phyloP scores from a whole-genome alignment of 2,329 filamentous ascomycete genomes.

The Microdochium bolleyi region DNA sequence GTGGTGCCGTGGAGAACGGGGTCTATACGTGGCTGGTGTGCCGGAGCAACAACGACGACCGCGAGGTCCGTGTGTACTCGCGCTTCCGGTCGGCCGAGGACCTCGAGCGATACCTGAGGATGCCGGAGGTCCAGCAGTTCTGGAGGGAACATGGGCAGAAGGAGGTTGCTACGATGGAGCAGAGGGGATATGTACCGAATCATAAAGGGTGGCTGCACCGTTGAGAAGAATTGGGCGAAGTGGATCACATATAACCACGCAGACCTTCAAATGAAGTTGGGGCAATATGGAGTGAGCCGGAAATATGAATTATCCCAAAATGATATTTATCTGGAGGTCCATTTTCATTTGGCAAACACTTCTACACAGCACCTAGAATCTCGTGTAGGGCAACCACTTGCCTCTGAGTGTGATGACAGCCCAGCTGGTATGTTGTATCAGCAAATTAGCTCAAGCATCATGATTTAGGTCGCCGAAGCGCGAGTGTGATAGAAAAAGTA shows the following conservation, averaged over 20 bases:
- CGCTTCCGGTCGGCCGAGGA: constrained; percentile 16
- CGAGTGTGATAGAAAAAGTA: constrained; percentile 2
- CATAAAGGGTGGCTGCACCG: constrained; percentile 22
- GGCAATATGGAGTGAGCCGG: background rate
- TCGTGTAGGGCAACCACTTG: constrained; percentile 53
- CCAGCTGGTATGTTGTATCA: constrained; percentile 37
- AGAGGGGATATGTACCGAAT: constrained; percentile 20
- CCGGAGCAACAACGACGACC: constrained; percentile 18
- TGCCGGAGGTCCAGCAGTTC: constrained; percentile 15
- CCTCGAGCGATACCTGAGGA: constrained; percentile 15
- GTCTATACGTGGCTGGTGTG: constrained; percentile 19
- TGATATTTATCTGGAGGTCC: background rate
- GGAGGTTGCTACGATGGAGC: constrained; percentile 16
- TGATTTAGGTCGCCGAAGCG: background rate
- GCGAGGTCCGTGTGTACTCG: constrained; percentile 15
- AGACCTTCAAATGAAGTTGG: background rate
- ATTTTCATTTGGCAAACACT: background rate
- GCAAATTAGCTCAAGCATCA: background rate
- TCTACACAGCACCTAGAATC: background rate
- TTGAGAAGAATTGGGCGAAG: background rate
- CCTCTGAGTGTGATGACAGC: constrained; percentile 76
- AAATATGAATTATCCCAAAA: background rate
- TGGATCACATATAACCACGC: too few species aligned
- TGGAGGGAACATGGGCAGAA: constrained; percentile 16
- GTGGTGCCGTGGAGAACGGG: too few species aligned